Conservation (phyloP, 2,329 filamentous ascomycete genomes). For the Trichoderma breve region DNA sequence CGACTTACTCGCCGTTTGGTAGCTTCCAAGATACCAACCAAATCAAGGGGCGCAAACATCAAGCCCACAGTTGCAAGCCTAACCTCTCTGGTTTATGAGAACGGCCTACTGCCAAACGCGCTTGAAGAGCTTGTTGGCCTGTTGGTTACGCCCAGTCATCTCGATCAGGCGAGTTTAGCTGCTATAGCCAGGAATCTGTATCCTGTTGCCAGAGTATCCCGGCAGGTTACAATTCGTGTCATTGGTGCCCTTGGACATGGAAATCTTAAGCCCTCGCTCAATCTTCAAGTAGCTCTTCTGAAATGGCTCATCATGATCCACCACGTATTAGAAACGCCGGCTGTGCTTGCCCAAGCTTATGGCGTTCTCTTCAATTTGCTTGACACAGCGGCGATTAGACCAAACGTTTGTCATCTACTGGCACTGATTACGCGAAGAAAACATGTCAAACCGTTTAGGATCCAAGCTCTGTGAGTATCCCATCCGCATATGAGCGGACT, state of each 20-base stretch:
- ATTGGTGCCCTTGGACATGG: slow-evolving; percentile 76
- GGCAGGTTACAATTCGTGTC: slow-evolving; percentile 60
- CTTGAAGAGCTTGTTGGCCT: slow-evolving; percentile 65
- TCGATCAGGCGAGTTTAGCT: slow-evolving; percentile 73
- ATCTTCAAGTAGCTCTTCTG: slow-evolving; percentile 68
- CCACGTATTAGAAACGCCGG: slow-evolving; percentile 64
- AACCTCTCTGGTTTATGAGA: slow-evolving; percentile 61
- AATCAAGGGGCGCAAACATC: slow-evolving; percentile 62
- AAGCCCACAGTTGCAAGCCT: slow-evolving; percentile 64
- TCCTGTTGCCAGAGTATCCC: slow-evolving; percentile 62
- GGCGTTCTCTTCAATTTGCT: slow-evolving; percentile 76
- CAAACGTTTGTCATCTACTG: slow-evolving; percentile 71
- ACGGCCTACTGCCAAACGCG: slow-evolving; percentile 61
- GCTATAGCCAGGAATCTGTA: slow-evolving; percentile 73
- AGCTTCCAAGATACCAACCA: slow-evolving; percentile 63
- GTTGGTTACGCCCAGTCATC: slow-evolving; percentile 61
- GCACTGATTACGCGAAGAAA: slow-evolving; percentile 76
- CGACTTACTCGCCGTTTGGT: background rate
- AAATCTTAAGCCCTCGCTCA: slow-evolving; percentile 68
- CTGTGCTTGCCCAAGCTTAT: slow-evolving; percentile 67
- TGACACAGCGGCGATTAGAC: slow-evolving; percentile 71
- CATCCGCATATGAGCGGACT: background rate
- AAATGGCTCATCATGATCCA: slow-evolving; percentile 78
- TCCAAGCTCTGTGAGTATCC: slow-evolving; percentile 64
- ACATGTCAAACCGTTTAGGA: slow-evolving; percentile 80